Evolutionary conservation across 352 stramenopile genomes (phyloP).

Genomic region (Phytophthora pluvialis): DNA sequence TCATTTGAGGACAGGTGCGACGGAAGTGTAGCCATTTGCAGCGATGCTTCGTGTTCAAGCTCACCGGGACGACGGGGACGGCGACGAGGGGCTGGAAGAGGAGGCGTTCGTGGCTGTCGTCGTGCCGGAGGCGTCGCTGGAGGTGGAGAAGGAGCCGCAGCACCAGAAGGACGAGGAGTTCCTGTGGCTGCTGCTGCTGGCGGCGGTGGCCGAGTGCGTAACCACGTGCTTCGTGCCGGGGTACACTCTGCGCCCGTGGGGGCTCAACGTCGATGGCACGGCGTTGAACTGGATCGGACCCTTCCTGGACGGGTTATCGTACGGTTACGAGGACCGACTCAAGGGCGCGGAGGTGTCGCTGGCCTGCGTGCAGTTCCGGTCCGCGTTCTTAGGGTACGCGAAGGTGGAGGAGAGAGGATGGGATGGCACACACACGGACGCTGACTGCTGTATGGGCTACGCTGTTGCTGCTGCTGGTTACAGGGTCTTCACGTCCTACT

Average conservation of each 20-base stretch:
- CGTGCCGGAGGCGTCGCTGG: conserved; percentile 11
- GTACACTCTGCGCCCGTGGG: conserved; percentile 47
- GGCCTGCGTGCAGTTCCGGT: conserved; percentile 72
- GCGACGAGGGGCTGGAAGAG: conserved; percentile 2
- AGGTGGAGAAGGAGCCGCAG: conserved; percentile 35
- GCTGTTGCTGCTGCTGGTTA: conserved; percentile 2
- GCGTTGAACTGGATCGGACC: conserved; percentile 75
- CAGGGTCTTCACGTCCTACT: conserved; percentile 89
- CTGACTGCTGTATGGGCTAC: neutral
- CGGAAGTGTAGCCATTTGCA: conserved; percentile 11
- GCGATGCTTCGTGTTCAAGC: conserved; percentile 34
- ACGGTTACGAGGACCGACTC: conserved; percentile 57
- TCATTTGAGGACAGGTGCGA: conserved; percentile 11
- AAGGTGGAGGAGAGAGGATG: neutral
- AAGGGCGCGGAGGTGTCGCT: conserved; percentile 41
- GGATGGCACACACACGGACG: neutral
- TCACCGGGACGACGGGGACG: conserved; percentile 16
- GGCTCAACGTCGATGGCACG: conserved; percentile 71
- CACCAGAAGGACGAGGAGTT: conserved; percentile 57
- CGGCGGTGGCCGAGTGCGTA: conserved; percentile 74
- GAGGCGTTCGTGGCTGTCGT: conserved; percentile 2
- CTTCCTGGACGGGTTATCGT: conserved; percentile 78
- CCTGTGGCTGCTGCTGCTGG: conserved; percentile 75
- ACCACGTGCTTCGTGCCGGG: conserved; percentile 80
- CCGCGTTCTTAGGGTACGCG: conserved; percentile 75